These are phyloP conservation scores for Arthrinium puccinioides DNA, from an alignment of 2,329 filamentous ascomycete species.

Conservation along the genomic window DNA sequence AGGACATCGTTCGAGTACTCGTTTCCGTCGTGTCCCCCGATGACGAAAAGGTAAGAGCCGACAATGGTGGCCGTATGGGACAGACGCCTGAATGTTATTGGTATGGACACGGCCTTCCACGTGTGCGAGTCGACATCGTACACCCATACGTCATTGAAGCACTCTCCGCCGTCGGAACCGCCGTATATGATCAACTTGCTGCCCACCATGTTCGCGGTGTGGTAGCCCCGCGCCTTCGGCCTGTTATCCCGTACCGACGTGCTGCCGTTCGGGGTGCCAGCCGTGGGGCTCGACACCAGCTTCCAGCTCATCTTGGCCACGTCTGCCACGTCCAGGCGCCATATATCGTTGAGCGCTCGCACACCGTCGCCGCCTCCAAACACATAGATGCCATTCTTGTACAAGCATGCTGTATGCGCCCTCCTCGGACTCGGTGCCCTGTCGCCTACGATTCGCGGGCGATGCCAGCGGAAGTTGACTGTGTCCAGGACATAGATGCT, in stretches of 20 bases:
- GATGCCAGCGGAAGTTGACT: slow-evolving; percentile 59
- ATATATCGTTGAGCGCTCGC: slow-evolving; percentile 64
- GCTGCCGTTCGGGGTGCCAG: slow-evolving; percentile 12
- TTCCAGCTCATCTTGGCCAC: slow-evolving; percentile 62
- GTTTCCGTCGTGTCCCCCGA: slow-evolving; percentile 63
- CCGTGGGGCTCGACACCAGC: slow-evolving; percentile 43
- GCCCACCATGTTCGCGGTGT: slow-evolving; percentile 67
- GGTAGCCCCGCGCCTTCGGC: slow-evolving; percentile 61
- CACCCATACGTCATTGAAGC: slow-evolving; percentile 67
- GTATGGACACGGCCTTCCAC: slow-evolving; percentile 54
- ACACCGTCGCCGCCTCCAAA: slow-evolving; percentile 66
- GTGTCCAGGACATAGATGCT: slow-evolving; percentile 68
- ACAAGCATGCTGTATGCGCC: slow-evolving; percentile 64
- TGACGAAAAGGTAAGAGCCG: slow-evolving; percentile 62
- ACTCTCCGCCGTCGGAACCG: slow-evolving; percentile 63
- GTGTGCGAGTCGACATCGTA: slow-evolving; percentile 57
- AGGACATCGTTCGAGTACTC: slow-evolving; percentile 65
- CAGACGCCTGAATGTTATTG: slow-evolving; percentile 54
- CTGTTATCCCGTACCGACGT: slow-evolving; percentile 16
- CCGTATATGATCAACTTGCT: slow-evolving; percentile 66
- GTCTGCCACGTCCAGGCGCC: slow-evolving; percentile 64
- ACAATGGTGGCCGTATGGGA: slow-evolving; percentile 64
- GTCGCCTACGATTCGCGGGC: slow-evolving; percentile 52
- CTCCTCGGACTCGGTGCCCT: slow-evolving; percentile 52
- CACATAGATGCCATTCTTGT: slow-evolving; percentile 65